Conservation (phyloP, 345 rosid genomes). For the Ceriops tagal region DNA sequence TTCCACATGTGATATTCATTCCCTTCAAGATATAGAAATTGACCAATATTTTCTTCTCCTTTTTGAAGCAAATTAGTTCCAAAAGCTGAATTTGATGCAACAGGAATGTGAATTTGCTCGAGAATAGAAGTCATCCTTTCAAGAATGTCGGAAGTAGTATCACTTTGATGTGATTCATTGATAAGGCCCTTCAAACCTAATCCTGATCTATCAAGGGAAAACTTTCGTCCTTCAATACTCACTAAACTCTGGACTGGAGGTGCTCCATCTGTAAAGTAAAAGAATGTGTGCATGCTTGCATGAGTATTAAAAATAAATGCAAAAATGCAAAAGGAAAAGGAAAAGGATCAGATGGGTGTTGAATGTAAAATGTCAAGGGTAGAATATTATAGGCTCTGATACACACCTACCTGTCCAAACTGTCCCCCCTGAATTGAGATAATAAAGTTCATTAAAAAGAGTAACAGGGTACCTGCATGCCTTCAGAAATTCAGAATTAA, state of each 20-base stretch:
- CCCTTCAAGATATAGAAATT: slow-evolving; percentile 91
- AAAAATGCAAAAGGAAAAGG: neutral
- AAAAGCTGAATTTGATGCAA: slow-evolving; percentile 67
- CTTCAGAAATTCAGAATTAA: slow-evolving; percentile 3
- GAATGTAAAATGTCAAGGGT: no score
- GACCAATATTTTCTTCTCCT: slow-evolving; percentile 96
- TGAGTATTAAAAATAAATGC: neutral
- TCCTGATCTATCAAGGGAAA: slow-evolving; percentile 68
- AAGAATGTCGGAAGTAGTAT: slow-evolving; percentile 57
- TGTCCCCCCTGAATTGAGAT: slow-evolving; percentile 86
- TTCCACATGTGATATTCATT: slow-evolving; percentile 91
- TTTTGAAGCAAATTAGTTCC: slow-evolving; percentile 82
- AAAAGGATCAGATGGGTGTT: neutral
- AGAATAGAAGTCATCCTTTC: slow-evolving; percentile 67
- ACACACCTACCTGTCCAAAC: slow-evolving; percentile 75
- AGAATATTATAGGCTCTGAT: neutral
- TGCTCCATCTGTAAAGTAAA: slow-evolving; percentile 57
- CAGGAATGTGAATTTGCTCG: slow-evolving; percentile 58
- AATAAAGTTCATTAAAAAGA: slow-evolving; percentile 91
- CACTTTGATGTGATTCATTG: slow-evolving; percentile 33
- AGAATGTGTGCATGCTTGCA: neutral
- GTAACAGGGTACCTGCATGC: slow-evolving; percentile 73
- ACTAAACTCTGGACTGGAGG: slow-evolving; percentile 67
- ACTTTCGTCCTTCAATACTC: slow-evolving; percentile 54
- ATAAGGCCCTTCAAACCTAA: slow-evolving; percentile 29